Percentiles rank a stretch among this genome's conserved stretches.
Evolutionary conservation across 2,329 filamentous ascomycete genomes (phyloP).

Genomic region (Colletotrichum orbiculare): DNA sequence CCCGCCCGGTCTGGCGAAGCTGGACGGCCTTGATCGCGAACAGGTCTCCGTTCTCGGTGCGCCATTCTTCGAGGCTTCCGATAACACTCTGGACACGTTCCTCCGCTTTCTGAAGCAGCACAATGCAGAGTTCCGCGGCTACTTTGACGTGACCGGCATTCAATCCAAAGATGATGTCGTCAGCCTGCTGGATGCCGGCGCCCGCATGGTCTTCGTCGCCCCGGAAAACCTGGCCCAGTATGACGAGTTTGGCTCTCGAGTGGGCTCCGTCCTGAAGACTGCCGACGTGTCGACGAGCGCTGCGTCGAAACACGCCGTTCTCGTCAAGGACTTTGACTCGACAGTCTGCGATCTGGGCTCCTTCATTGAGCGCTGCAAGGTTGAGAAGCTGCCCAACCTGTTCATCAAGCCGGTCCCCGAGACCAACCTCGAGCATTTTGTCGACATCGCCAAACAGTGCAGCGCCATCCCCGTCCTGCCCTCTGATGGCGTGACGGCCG

Average conservation of each 20-base stretch:
- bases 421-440: conserved; percentile 57
- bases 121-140: conserved; percentile 68
- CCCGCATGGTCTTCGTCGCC: conserved; percentile 84
- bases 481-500: conserved; percentile 75
- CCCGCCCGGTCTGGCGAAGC: conserved; percentile 58
- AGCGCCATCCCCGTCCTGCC: conserved; percentile 79
- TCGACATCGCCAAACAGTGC: conserved; percentile 60
- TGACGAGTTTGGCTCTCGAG: conserved; percentile 65
- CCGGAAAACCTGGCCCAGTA: conserved; percentile 73
- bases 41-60: conserved; percentile 70
- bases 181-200: conserved; percentile 85
- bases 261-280: conserved; percentile 63
- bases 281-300: conserved; percentile 52
- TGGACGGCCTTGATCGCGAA: conserved; percentile 64
- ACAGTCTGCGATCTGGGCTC: conserved; percentile 51
- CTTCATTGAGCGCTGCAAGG: conserved; percentile 58
- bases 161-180: conserved; percentile 78
- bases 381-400: conserved; percentile 58
- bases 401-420: conserved; percentile 63
- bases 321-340: conserved; percentile 64
- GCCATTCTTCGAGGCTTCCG: conserved; percentile 67
- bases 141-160: conserved; percentile 81
- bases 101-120: conserved; percentile 60
- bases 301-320: conserved; percentile 60
- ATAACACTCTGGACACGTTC: conserved; percentile 58